Percentiles rank a stretch among this genome's conserved stretches.
Evolutionary conservation across 257 asterid species (phyloP).

Genomic region (Prunella vulgaris): DNA sequence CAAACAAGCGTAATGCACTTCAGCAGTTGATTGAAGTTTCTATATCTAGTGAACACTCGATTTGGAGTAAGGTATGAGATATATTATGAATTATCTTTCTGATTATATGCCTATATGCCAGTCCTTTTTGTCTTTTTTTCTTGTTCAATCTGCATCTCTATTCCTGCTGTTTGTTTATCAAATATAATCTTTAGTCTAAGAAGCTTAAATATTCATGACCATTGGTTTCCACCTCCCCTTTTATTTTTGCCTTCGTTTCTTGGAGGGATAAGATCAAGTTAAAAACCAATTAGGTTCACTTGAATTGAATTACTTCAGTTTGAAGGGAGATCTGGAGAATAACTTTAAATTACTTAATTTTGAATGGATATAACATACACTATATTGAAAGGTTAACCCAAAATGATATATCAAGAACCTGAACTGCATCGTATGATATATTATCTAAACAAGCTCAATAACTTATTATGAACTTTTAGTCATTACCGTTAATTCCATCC

Average conservation of each 20-base stretch:
- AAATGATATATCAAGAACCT: neutral
- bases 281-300: neutral
- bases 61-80: constrained; percentile 81
- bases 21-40: constrained; percentile 89
- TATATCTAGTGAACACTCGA: constrained; percentile 50
- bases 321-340: neutral
- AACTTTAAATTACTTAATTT: neutral
- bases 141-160: neutral
- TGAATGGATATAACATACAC: neutral
- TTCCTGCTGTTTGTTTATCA: neutral
- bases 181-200: neutral
- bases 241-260: neutral
- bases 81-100: neutral
- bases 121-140: constrained; percentile 1
- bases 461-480: constrained; percentile 4
- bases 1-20: constrained; percentile 67
- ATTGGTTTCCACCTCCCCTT: neutral
- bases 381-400: neutral
- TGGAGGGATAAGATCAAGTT: neutral
- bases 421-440: neutral
- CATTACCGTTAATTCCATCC: neutral
- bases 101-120: neutral
- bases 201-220: constrained; percentile 4
- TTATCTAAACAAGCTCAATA: neutral
- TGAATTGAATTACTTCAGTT: neutral